Evolutionary conservation across 257 asterid genomes (phyloP).

Genomic region (Lavandula angustifolia): DNA sequence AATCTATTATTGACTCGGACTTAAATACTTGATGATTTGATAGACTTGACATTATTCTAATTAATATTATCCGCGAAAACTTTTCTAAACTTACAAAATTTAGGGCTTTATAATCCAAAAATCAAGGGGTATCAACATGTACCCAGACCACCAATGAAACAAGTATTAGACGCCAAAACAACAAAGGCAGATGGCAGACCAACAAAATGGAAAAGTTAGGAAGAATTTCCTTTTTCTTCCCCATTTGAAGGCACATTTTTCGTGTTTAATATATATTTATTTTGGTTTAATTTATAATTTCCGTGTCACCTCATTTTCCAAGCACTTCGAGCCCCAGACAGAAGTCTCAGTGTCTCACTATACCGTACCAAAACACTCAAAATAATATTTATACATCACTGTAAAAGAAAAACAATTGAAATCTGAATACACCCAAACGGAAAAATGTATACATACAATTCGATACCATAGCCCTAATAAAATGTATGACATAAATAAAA

Average conservation of each 20-base stretch:
- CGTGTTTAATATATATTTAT: no score
- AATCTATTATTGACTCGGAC: no score
- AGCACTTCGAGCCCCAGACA: constrained; percentile 29
- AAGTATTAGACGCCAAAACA: constrained; percentile 28
- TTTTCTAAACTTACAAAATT: no score
- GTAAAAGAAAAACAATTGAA: no score
- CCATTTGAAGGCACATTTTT: constrained; percentile 23
- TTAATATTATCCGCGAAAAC: no score
- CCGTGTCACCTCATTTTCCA: constrained; percentile 27
- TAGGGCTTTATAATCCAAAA: neutral
- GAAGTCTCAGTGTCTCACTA: constrained; percentile 28
- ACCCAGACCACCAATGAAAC: constrained; percentile 10
- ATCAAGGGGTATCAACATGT: neutral
- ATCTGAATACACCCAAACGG: neutral
- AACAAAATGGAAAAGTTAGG: constrained; percentile 25
- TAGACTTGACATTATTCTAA: no score
- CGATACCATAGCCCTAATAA: neutral
- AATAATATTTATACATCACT: neutral
- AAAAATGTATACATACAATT: neutral
- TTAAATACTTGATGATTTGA: no score
- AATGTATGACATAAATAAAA: neutral
- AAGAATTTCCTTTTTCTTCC: constrained; percentile 14
- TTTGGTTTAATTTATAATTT: neutral
- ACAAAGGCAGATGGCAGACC: constrained; percentile 32
- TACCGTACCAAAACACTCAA: constrained; percentile 18